phyloP scores from a whole-genome alignment of 2,329 filamentous ascomycete genomes.

The Paecilomyces sp. region DNA sequence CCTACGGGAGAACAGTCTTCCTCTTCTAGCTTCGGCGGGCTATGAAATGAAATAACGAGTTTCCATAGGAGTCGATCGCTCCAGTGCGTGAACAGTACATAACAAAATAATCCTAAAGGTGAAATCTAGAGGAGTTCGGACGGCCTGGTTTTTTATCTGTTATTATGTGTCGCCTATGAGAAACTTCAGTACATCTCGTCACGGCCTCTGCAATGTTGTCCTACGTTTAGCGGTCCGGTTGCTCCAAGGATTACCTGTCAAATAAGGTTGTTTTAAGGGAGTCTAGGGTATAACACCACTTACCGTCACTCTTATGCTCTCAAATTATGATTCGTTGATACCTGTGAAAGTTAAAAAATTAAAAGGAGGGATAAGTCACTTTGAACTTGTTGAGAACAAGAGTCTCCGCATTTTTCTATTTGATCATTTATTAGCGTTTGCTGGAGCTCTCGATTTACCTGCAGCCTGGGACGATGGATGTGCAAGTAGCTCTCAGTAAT shows the following conservation, averaged over 20 bases:
- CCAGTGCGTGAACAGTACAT: background rate
- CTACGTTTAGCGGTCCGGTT: background rate
- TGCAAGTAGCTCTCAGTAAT: no score
- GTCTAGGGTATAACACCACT: background rate
- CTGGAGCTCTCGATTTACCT: no score
- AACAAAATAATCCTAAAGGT: background rate
- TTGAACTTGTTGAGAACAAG: no score
- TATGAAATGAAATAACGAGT: slow-evolving; percentile 26
- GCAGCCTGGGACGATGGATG: no score
- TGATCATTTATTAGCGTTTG: no score
- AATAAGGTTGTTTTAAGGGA: background rate
- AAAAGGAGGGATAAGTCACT: no score
- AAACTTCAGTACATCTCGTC: background rate
- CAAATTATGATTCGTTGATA: background rate
- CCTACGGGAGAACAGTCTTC: slow-evolving; percentile 26
- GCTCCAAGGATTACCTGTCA: background rate
- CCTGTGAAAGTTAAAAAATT: background rate
- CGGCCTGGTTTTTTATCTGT: background rate
- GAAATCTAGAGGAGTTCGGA: background rate
- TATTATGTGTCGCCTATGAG: background rate
- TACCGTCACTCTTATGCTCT: background rate
- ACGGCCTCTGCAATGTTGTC: background rate
- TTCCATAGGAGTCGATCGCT: background rate
- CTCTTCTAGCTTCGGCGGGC: slow-evolving; percentile 8
- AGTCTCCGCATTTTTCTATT: no score